These are phyloP conservation scores for Ophiostoma quercus DNA, from an alignment of 2,329 filamentous ascomycete species.

Conservation along the genomic window DNA sequence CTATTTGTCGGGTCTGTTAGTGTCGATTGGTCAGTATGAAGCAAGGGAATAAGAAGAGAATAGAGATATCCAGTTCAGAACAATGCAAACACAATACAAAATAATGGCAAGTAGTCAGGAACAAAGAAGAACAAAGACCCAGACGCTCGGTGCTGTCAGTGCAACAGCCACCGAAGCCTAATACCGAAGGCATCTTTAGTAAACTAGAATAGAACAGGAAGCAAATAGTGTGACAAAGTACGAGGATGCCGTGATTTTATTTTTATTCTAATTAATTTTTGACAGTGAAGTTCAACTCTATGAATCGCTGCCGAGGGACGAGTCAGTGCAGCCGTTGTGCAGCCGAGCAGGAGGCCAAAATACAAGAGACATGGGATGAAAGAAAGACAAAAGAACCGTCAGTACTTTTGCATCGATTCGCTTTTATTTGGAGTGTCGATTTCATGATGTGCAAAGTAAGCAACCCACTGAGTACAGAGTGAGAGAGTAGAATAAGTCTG, in stretches of 20 bases:
- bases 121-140: conserved; percentile 9
- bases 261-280: no score
- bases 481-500: background rate
- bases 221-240: no score
- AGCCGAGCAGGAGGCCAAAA: background rate
- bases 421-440: no score
- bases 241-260: background rate
- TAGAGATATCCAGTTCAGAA: no score
- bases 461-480: background rate
- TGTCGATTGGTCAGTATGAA: background rate
- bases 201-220: no score
- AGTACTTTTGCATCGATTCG: background rate
- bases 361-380: background rate
- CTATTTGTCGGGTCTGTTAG: conserved; percentile 7
- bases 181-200: no score
- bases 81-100: no score
- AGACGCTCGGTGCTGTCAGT: background rate
- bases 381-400: background rate
- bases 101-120: background rate
- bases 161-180: background rate
- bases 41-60: no score
- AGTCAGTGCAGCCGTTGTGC: background rate
- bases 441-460: background rate
- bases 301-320: background rate
- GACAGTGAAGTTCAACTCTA: no score